A percentile compares a stretch with the other conserved stretches of the same genome.
Evolutionary conservation across 1,139 yeast species (phyloP).

Genomic region (Suhomyces choctaworum): DNA sequence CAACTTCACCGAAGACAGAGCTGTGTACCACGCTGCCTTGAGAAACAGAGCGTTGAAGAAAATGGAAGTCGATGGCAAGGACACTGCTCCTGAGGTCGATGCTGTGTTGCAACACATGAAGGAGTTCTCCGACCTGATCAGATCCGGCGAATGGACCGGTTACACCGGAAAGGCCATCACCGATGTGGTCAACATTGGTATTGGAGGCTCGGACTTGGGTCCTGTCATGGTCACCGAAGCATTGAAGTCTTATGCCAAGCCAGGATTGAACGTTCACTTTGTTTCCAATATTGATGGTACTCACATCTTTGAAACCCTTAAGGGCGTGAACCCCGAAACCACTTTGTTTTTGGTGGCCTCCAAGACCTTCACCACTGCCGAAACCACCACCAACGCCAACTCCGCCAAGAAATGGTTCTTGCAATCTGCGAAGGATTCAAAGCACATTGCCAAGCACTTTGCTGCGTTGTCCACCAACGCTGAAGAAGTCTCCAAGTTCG

Average conservation of each 20-base stretch:
- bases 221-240: constrained; percentile 99
- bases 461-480: constrained; percentile 96
- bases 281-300: constrained; percentile 99
- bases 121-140: constrained; percentile 84
- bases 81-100: constrained; percentile 89
- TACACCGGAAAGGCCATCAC: constrained; percentile 93
- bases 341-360: constrained; percentile 94
- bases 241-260: constrained; percentile 80
- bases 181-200: constrained; percentile 95
- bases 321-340: constrained; percentile 78
- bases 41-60: constrained; percentile 85
- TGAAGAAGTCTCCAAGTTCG: constrained; percentile 85
- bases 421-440: constrained; percentile 60
- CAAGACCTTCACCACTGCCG: constrained; percentile 98
- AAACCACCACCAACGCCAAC: constrained; percentile 93
- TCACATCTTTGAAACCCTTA: constrained; percentile 88
- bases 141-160: constrained; percentile 96
- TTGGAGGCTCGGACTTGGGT: constrained; percentile 98
- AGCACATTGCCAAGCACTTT: constrained; percentile 91
- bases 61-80: constrained; percentile 85
- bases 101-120: constrained; percentile 91
- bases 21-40: constrained; percentile 94
- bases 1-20: constrained; percentile 94
- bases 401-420: constrained; percentile 95
- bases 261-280: constrained; percentile 79